Evolutionary conservation across 2,329 filamentous ascomycete genomes (phyloP), one percentile per base, ranked within the genome.

Genomic region (Diaporthe sp.): DNA sequence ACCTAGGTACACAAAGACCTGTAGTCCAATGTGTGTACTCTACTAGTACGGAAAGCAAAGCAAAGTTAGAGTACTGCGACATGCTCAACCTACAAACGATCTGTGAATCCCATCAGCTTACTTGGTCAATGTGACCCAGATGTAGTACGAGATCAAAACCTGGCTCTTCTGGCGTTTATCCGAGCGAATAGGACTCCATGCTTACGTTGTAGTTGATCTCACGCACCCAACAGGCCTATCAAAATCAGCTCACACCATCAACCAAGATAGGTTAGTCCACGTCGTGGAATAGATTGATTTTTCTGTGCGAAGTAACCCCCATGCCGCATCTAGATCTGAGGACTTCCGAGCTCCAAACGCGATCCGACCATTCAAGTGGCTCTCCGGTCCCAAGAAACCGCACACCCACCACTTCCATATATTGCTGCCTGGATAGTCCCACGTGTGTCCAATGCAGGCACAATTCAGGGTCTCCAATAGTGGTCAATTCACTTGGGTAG

Each of bases 341-440:
- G 9, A 12, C 7, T 31, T 44, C 60, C 37, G 60, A 62, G 39
- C 39, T 39, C 13, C n/a, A 44, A 28, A 13, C n/a, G 37, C 60
- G 60, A 62, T 8, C n/a, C n/a, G 4, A 19, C 60, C 60, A 62
- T 22, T 62, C 37, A 42, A 39, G 0, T 42, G 39, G 3, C 39
- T 28, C 5, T 15, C 3, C 10, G n/a, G 22, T 9, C 25, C 37
- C 60, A 28, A 28, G n/a, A 28, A 2, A 62, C 4, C 15, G 7
- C 3, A 22, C 28, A 1, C n/a, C 9, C n/a, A 39, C 60, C 60
- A 17, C 9, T 12, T 19, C 10, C 9, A 7, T 31, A n/a, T 44
- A 62, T 19, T 62, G 60, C 60, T 62, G 60, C 37, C 60, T 62
- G 39, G n/a, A 44, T 19, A 12, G 15, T 62, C 3, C 60, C n/a